A percentile compares a stretch with the other conserved stretches of the same genome.
Evolutionary conservation across 2,329 filamentous ascomycete species (phyloP).

Genomic region (Trichophyton benhamiae): DNA sequence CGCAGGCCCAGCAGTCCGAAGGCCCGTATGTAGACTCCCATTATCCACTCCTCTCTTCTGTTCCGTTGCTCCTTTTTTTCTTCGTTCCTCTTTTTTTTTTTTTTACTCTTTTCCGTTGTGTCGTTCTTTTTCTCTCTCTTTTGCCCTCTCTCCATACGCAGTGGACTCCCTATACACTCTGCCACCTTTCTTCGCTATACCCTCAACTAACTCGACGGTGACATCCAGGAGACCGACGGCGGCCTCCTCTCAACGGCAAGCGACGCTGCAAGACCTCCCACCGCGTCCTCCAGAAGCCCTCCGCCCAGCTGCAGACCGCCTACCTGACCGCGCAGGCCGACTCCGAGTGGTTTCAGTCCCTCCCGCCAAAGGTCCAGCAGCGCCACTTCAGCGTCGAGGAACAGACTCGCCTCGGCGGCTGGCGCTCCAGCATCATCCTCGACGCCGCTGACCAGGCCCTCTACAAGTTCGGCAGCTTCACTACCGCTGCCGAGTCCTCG

Average conservation of each 20-base stretch:
- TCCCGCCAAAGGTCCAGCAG: conserved; percentile 61
- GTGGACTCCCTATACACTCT: too few relatives aligned
- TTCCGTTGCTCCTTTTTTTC: not conserved
- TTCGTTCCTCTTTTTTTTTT: not conserved
- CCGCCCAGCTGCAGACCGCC: conserved; percentile 12
- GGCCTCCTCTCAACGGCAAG: not conserved
- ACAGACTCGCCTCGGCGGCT: conserved; percentile 44
- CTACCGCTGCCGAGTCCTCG: conserved; percentile 20
- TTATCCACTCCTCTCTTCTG: not conserved
- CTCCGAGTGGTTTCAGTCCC: conserved; percentile 54
- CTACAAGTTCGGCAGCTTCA: conserved; percentile 33
- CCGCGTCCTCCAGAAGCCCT: conserved; percentile 4
- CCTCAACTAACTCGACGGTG: too few relatives aligned
- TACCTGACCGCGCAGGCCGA: conserved; percentile 41
- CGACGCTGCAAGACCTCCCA: conserved; percentile 7
- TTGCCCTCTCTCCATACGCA: not conserved
- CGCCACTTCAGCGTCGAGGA: conserved; percentile 62
- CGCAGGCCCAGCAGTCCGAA: not conserved
- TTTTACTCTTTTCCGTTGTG: not conserved
- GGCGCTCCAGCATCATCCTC: conserved; percentile 42
- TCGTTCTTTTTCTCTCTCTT: not conserved
- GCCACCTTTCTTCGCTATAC: too few relatives aligned
- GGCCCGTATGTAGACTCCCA: not conserved
- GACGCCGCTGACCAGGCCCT: conserved; percentile 49
- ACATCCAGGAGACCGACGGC: not conserved